These are phyloP conservation scores for Picea sitchensis DNA, from an alignment of 75 land plant species.

Conservation along the genomic window DNA sequence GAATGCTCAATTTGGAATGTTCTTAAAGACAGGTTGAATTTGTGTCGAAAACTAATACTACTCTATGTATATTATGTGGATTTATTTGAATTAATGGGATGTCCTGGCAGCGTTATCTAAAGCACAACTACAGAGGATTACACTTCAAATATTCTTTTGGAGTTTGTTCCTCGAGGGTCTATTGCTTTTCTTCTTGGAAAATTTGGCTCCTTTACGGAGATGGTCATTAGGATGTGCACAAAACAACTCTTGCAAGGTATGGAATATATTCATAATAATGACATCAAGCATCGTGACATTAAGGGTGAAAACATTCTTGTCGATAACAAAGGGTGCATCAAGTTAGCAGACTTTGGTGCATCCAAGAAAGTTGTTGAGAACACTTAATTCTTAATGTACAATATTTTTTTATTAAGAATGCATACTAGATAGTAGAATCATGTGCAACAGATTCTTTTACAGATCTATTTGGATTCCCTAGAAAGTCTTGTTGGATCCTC, in stretches of 20 bases:
- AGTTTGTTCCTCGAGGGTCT: constrained; percentile 51
- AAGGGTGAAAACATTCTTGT: constrained; percentile 45
- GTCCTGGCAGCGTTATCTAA: constrained; percentile 27
- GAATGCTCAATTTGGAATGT: too few species aligned
- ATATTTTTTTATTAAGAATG: background rate
- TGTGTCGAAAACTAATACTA: too few species aligned
- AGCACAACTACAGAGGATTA: constrained; percentile 48
- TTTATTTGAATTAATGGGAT: too few species aligned
- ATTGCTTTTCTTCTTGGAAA: constrained; percentile 49
- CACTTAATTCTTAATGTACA: background rate
- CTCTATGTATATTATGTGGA: too few species aligned
- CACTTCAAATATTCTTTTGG: constrained; percentile 42
- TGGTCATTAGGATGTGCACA: constrained; percentile 49
- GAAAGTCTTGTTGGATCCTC: too few species aligned
- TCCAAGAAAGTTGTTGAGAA: constrained; percentile 43
- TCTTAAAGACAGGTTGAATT: too few species aligned
- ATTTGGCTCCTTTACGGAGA: constrained; percentile 49
- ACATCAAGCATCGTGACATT: constrained; percentile 50
- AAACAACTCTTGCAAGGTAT: constrained; percentile 41
- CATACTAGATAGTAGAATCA: background rate
- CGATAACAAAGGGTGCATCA: constrained; percentile 47
- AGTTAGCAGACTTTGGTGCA: constrained; percentile 52
- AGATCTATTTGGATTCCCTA: too few species aligned
- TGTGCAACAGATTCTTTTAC: too few species aligned
- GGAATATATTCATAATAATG: constrained; percentile 42